A percentile compares a stretch with the other conserved stretches of the same genome.
Conservation (phyloP, 768 basidiomycete genomes). For the Russula dissimulans region DNA sequence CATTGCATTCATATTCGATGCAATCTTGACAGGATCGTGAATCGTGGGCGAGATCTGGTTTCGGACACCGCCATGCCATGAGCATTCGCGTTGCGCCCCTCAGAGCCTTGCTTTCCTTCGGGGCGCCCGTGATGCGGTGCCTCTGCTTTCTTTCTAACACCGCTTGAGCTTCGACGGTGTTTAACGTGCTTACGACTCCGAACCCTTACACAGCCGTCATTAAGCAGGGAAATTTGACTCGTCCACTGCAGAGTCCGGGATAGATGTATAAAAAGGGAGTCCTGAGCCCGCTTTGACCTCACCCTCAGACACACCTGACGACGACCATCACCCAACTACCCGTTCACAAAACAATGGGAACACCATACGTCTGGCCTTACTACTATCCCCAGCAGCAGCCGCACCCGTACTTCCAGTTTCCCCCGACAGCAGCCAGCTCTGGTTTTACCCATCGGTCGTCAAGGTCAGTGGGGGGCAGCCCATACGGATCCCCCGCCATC, state of each 20-base stretch:
- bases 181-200: constrained; percentile 8
- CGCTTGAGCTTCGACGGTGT: not conserved
- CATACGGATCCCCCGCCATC: constrained; percentile 7
- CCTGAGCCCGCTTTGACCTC: not conserved
- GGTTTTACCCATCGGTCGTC: constrained; percentile 5
- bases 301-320: not conserved
- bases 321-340: not conserved
- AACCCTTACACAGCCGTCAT: not conserved
- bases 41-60: too few relatives aligned
- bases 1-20: too few relatives aligned
- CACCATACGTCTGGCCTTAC: constrained; percentile 14
- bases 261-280: not conserved
- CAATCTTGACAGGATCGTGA: too few relatives aligned
- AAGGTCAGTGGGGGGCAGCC: constrained; percentile 13
- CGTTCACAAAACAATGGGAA: not conserved
- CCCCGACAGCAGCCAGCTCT: not conserved
- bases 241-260: not conserved
- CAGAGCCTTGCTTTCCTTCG: not conserved
- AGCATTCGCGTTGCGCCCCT: too few relatives aligned
- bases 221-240: constrained; percentile 3
- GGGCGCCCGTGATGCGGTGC: not conserved
- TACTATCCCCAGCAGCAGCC: constrained; percentile 3
- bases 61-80: not conserved
- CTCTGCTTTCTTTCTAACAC: not conserved
- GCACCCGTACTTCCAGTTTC: constrained; percentile 14